phyloP scores from a whole-genome alignment of 2,329 filamentous ascomycete species.

The Cryphonectria japonica region DNA sequence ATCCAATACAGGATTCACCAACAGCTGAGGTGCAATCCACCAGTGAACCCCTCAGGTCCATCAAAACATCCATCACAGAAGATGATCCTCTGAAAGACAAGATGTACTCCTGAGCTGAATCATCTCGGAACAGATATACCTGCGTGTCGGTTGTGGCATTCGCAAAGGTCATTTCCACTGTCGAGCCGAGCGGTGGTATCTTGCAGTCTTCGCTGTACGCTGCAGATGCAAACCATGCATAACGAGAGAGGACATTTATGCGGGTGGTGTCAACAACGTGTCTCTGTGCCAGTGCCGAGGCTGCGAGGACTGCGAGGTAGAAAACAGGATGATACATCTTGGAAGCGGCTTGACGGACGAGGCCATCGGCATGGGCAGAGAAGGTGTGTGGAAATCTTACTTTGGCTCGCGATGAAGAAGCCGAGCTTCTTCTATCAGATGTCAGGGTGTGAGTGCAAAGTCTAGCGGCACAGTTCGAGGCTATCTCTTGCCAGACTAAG shows the following conservation, averaged over 20 bases:
- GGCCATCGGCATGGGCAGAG: not conserved
- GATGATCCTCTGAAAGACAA: conserved; percentile 21
- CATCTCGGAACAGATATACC: conserved; percentile 24
- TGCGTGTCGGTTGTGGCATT: conserved; percentile 15
- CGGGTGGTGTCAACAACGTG: not conserved
- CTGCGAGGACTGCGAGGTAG: not conserved
- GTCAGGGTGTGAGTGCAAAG: too few relatives aligned
- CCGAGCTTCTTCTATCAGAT: too few relatives aligned
- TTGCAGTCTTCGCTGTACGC: conserved; percentile 21
- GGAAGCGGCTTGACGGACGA: not conserved
- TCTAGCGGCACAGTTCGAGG: not conserved
- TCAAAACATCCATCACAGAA: too few relatives aligned
- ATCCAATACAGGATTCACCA: too few relatives aligned
- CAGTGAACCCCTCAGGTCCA: too few relatives aligned
- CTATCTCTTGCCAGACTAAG: not conserved
- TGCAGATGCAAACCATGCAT: conserved; percentile 19
- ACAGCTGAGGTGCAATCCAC: too few relatives aligned
- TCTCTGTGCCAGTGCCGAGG: not conserved
- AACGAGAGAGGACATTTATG: conserved; percentile 14
- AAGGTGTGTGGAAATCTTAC: too few relatives aligned
- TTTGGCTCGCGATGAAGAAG: too few relatives aligned
- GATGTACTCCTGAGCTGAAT: conserved; percentile 20
- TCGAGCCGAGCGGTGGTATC: conserved; percentile 16
- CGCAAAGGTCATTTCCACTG: not conserved
- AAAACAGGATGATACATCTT: not conserved